Base-by-base conservation (phyloP, 2,329 filamentous ascomycete species). In the Alternaria triticina region DNA sequence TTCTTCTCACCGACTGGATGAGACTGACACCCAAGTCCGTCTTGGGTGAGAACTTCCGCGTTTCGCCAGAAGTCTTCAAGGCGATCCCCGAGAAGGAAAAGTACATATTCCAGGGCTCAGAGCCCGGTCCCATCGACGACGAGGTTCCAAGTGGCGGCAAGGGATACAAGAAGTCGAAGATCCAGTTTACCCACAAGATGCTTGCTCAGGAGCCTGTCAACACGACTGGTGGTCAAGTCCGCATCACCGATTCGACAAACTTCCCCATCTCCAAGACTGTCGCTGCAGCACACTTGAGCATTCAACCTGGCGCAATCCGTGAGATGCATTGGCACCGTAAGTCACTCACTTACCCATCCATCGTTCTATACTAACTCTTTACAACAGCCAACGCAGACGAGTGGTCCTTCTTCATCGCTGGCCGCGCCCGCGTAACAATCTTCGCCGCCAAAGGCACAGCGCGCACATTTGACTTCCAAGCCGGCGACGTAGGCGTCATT, bases 281-380 rank as follows among this genome's bases (percentile, higher is more conserved):
- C 20, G 90, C 91, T 0, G 91, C 91, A 1, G 91, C 90, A 1
- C 86, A 93, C 71, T 86, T 92, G 17, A 86, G 86, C 40, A 91
- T 94, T 64, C 83, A 90, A 67, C 91, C 91, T 0, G 90, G 90
- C 13, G 90, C 89, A 0, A 83, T 94, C 75, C 86, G 91, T 10
- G 91, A 93, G 81, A 93, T 94, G 85, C 91, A 94, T 82, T 94
- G 91, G 91, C 91, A 94, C 74, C 90, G 71, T 72, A 62, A 69
- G 69, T 27, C 28, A 20, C 0, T 15, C 45, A 40, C 11, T 22
- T 11, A 20, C 22, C 27, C 17, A 11, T 28, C 6, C 36, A 6
- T 6, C 5, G 5, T 20, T 15, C 7, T 15, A 13, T n/a, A 52
- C 59, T 64, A 51, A 66, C 59, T 4, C 27, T 12, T 2, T 46